Percentiles rank a stretch among this genome's conserved stretches.
Conservation (phyloP, 768 basidiomycete species). For the Hortiboletus campestris region DNA sequence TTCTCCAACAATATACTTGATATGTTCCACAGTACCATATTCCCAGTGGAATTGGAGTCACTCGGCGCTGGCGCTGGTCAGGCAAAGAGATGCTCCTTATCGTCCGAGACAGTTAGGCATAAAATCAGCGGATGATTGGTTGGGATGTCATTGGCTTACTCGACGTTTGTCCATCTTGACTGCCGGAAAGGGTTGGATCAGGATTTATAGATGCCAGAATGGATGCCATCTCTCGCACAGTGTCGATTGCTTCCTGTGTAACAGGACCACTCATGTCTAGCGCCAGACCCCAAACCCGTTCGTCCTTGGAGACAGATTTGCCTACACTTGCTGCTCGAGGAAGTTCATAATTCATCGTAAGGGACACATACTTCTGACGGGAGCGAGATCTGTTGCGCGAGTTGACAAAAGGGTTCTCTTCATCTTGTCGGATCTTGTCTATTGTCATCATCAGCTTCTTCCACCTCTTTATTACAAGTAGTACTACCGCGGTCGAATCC, state of each 20-base stretch:
- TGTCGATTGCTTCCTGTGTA: not conserved
- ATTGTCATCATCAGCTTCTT: not conserved
- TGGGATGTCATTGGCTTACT: not conserved
- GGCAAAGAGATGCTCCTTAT: too few species aligned
- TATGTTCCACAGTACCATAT: too few species aligned
- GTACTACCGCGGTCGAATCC: not conserved
- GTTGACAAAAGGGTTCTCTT: not conserved
- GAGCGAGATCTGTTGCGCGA: not conserved
- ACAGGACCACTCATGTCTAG: not conserved
- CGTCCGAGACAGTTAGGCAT: too few species aligned
- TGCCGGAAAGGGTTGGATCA: not conserved
- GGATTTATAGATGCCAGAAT: not conserved
- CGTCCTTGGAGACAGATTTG: not conserved
- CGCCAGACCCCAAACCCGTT: not conserved
- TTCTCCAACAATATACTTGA: too few species aligned
- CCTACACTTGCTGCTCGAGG: not conserved
- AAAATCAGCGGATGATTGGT: not conserved
- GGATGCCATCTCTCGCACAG: not conserved
- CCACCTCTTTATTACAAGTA: not conserved
- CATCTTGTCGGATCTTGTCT: slow-evolving; percentile 6
- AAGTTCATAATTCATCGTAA: not conserved
- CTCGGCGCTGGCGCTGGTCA: too few species aligned
- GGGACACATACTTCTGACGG: not conserved
- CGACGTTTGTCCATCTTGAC: not conserved
- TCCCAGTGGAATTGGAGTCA: too few species aligned